Base-by-base conservation (phyloP, 2,329 filamentous ascomycete species). In the Calonectria naviculata region DNA sequence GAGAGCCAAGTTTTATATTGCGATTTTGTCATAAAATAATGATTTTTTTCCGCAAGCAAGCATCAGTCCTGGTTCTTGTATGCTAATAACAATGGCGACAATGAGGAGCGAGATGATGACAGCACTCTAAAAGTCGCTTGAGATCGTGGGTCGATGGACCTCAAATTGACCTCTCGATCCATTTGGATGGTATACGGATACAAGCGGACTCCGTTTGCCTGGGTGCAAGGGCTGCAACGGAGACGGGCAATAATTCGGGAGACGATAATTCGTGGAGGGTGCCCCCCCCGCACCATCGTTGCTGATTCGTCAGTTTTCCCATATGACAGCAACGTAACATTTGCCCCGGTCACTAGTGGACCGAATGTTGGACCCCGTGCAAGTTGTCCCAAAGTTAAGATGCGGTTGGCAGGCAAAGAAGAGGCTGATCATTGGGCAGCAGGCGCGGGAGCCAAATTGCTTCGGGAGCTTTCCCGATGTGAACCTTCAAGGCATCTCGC, bases 271-370 rank as follows among this genome's bases (percentile, higher is more conserved):
- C 63, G 63, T 58, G 63, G 68, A 66, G 63, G 63, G 61, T 8
- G 10, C 26, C 52, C 34, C 52, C 34, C 21, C 38, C 62, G 47
- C 24, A 29, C 63, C 44, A 24, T 66, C 21, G 63, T 38, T 34
- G 46, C 56, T 70, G 68, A 67, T 70, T 70, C 56, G 68, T 60
- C 47, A 70, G 60, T 54, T 47, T 31, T 54, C 56, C 52, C 61
- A 41, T 31, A 68, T 68, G 67, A 63, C 68, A 63, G 68, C 68
- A 70, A 70, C 68, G 68, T 70, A 66, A 66, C 68, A 70, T 70
- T 70, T 29, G 68, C 62, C 62, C 67, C 38, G 38, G 36, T 31
- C 29, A 29, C 26, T n/a, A 15, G 61, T 65, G 67, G 67, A 69
- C 31, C 67, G 31, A 31, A 44, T 31, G 28, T 41, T 24, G 44